Evolutionary conservation across 805 yeast species (phyloP).

Genomic region (Suhomyces kilbournensis): DNA sequence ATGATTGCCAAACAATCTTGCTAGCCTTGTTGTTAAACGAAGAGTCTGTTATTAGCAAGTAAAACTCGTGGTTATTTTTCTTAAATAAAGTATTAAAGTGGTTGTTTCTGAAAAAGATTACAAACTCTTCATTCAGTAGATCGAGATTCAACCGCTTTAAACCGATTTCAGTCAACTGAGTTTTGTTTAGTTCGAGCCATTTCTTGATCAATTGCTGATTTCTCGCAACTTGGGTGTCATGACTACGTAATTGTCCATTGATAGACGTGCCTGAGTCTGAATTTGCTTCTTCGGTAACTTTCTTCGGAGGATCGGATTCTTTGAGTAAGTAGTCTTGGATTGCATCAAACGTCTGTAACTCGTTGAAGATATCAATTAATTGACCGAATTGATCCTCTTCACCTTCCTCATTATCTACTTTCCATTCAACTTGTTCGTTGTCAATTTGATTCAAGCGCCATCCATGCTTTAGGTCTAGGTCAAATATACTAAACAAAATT

Average conservation of each 20-base stretch:
- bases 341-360: slow-evolving; percentile 44
- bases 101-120: slow-evolving; percentile 83
- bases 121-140: slow-evolving; percentile 52
- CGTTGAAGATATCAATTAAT: slow-evolving; percentile 17
- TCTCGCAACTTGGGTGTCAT: slow-evolving; percentile 6
- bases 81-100: slow-evolving; percentile 76
- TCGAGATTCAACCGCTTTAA: slow-evolving; percentile 42
- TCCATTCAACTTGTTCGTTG: slow-evolving; percentile 12
- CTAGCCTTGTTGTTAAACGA: slow-evolving; percentile 47
- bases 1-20: slow-evolving; percentile 77
- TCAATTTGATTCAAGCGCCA: slow-evolving; percentile 60
- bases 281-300: slow-evolving; percentile 4
- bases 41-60: slow-evolving; percentile 68
- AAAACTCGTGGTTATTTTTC: slow-evolving; percentile 47
- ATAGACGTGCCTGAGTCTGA: neutral
- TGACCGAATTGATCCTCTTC: slow-evolving; percentile 13
- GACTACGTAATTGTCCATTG: slow-evolving; percentile 1
- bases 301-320: slow-evolving; percentile 10
- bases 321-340: slow-evolving; percentile 54
- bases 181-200: slow-evolving; percentile 57
- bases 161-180: slow-evolving; percentile 77
- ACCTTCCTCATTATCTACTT: slow-evolving; percentile 1
- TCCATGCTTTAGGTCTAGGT: slow-evolving; percentile 71
- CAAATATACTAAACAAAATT: slow-evolving; percentile 56
- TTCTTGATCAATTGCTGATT: slow-evolving; percentile 17